phyloP scores from a whole-genome alignment of 208 protist species.

The Leishmania guyanensis region DNA sequence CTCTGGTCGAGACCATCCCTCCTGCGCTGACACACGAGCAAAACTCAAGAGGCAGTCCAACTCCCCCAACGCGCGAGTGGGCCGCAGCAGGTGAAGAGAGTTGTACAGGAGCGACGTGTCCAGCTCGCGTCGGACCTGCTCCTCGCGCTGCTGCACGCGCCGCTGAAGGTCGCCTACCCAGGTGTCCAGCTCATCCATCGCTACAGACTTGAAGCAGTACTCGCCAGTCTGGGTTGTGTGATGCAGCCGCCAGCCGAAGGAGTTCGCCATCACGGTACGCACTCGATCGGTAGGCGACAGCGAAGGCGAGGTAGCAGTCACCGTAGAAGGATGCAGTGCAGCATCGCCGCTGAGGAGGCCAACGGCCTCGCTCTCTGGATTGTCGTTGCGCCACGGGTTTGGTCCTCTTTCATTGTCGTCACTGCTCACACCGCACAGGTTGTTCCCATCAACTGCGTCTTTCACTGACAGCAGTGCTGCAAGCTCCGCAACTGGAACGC shows the following conservation, averaged over 20 bases:
- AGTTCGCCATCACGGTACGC: conserved; percentile 22
- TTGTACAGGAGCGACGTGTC: conserved; percentile 65
- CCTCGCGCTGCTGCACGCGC: conserved; percentile 64
- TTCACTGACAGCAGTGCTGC: conserved; percentile 1
- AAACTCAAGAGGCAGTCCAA: conserved; percentile 83
- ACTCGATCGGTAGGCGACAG: neutral
- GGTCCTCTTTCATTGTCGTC: neutral
- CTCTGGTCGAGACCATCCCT: conserved; percentile 62
- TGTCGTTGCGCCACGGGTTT: neutral
- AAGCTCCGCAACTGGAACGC: conserved; percentile 20
- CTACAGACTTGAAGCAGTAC: conserved; percentile 71
- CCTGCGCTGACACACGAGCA: conserved; percentile 60
- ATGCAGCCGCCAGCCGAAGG: conserved; percentile 43
- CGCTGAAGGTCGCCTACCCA: conserved; percentile 76
- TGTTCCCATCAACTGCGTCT: neutral
- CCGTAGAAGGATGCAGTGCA: neutral
- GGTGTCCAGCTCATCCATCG: conserved; percentile 66
- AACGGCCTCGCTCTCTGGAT: neutral
- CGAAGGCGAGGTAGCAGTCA: neutral
- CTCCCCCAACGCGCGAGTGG: conserved; percentile 52
- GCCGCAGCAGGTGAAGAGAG: conserved; percentile 65
- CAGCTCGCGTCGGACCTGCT: conserved; percentile 52
- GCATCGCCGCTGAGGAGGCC: neutral
- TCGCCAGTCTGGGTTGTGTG: conserved; percentile 32
- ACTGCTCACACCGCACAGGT: neutral